These are phyloP conservation scores for Phytophthora megakarya DNA, from an alignment of 352 stramenopile species.

Conservation along the genomic window DNA sequence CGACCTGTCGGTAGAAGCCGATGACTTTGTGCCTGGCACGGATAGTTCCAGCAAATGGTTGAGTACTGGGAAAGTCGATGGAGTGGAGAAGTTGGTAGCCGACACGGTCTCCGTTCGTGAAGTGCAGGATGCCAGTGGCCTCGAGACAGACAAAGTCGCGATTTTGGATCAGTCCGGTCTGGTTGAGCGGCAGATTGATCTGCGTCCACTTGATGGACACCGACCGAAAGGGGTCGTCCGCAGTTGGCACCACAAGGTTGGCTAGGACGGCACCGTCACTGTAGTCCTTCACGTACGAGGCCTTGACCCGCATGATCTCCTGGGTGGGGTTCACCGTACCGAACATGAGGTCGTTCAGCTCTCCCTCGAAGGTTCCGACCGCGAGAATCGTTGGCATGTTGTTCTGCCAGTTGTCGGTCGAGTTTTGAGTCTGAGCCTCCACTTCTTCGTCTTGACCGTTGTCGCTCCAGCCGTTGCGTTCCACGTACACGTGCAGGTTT, in stretches of 20 bases:
- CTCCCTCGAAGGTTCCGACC: constrained; percentile 47
- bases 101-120: constrained; percentile 49
- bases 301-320: constrained; percentile 55
- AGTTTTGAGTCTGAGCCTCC: background rate
- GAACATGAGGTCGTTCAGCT: constrained; percentile 69
- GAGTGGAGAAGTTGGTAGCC: constrained; percentile 65
- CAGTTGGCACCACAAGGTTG: constrained; percentile 38
- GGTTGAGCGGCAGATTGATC: constrained; percentile 36
- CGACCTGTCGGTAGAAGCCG: constrained; percentile 43
- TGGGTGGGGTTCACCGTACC: constrained; percentile 47
- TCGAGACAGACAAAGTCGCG: constrained; percentile 64
- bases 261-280: constrained; percentile 48
- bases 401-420: background rate
- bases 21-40: constrained; percentile 52
- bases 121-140: constrained; percentile 44
- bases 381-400: constrained; percentile 47
- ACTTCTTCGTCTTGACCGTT: constrained; percentile 2
- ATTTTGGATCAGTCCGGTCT: constrained; percentile 49
- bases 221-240: constrained; percentile 43
- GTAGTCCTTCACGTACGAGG: constrained; percentile 51
- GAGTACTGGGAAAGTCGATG: constrained; percentile 41
- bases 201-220: constrained; percentile 54
- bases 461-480: constrained; percentile 27
- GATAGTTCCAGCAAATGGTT: constrained; percentile 25
- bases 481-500: constrained; percentile 36